Conservation (phyloP, 2,329 filamentous ascomycete genomes). For the Colletotrichum salicis region DNA sequence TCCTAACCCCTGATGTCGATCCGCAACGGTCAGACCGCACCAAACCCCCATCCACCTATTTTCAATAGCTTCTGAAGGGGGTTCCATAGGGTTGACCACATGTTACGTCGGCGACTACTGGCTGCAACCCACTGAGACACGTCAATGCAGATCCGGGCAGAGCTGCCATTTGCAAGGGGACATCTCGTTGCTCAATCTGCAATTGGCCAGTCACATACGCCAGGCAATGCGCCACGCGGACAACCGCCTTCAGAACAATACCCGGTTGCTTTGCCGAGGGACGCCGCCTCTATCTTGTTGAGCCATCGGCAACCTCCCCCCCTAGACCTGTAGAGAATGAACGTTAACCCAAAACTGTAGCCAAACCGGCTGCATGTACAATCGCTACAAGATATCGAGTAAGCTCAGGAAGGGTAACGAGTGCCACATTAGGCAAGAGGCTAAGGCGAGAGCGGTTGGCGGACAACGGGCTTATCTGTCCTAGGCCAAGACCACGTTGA, state of each 20-base stretch:
- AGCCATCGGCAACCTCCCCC: not conserved
- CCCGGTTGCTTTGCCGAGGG: not conserved
- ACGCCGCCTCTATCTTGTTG: not conserved
- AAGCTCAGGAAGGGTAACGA: not conserved
- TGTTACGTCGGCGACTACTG: conserved; percentile 17
- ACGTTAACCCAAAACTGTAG: not conserved
- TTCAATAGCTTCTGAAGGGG: not conserved
- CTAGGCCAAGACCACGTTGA: not conserved
- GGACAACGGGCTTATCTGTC: not conserved
- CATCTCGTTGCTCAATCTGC: not conserved
- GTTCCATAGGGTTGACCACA: conserved; percentile 6
- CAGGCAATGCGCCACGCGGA: not conserved
- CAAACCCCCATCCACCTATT: not conserved
- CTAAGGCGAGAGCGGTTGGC: not conserved
- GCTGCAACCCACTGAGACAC: conserved; percentile 14
- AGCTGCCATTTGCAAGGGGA: not conserved
- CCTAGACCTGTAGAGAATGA: not conserved
- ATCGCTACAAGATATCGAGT: not conserved
- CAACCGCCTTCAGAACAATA: not conserved
- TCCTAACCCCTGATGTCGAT: conserved; percentile 1
- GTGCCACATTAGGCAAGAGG: not conserved
- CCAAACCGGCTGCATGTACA: not conserved
- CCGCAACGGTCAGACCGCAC: not conserved
- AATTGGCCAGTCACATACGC: not conserved
- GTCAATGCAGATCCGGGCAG: conserved; percentile 12